Conservation (phyloP, 2,329 filamentous ascomycete genomes). For the Trichoderma polysporum region DNA sequence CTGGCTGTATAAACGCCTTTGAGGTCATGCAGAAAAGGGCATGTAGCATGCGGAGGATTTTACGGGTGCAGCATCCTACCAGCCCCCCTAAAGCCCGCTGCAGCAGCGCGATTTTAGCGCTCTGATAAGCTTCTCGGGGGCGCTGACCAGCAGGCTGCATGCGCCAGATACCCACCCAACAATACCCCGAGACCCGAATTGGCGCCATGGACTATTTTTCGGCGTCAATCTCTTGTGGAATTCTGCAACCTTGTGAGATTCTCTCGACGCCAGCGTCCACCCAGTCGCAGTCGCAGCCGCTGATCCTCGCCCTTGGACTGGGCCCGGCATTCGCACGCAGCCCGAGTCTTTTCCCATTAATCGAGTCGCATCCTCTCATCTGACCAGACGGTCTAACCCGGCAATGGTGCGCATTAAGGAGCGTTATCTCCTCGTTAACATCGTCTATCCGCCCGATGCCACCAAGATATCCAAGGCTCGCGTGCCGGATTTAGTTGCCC, state of each 20-base stretch:
- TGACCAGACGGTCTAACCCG: not conserved
- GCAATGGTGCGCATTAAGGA: slow-evolving; percentile 94
- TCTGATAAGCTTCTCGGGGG: slow-evolving; percentile 10
- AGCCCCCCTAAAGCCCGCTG: not conserved
- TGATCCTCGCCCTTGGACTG: not conserved
- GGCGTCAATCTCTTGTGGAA: not conserved
- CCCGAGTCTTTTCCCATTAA: not conserved
- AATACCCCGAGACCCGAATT: slow-evolving; percentile 15
- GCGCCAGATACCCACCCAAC: not conserved
- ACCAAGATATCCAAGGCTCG: slow-evolving; percentile 35
- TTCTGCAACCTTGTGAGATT: not conserved
- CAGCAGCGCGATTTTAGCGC: not conserved
- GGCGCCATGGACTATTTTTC: slow-evolving; percentile 20
- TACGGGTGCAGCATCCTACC: slow-evolving; percentile 3
- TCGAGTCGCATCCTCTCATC: not conserved
- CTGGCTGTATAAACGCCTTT: not conserved
- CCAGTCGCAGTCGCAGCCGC: not conserved
- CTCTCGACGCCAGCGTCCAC: not conserved
- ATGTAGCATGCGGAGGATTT: slow-evolving; percentile 7
- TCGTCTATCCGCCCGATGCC: slow-evolving; percentile 73
- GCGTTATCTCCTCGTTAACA: slow-evolving; percentile 91
- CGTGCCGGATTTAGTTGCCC: slow-evolving; percentile 63
- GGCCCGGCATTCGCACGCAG: not conserved
- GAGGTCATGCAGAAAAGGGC: not conserved
- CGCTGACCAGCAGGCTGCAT: not conserved